Conservation (phyloP, 495 filamentous ascomycete genomes). For the Hypoxylon fuscum region DNA sequence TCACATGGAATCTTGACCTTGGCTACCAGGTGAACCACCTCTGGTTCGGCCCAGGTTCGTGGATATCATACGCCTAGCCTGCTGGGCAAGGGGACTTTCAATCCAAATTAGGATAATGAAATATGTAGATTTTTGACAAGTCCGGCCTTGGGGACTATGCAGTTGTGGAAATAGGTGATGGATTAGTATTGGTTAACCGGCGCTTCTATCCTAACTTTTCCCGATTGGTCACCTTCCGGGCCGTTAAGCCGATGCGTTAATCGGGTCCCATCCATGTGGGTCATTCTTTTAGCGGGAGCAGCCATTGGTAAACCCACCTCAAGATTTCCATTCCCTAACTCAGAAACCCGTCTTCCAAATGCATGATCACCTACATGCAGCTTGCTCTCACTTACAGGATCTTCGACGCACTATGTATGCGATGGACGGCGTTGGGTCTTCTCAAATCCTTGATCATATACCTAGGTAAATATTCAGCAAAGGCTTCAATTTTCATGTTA, state of each 20-base stretch:
- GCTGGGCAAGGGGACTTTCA: background rate
- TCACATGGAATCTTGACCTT: slow-evolving; percentile 25
- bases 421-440: slow-evolving; percentile 12
- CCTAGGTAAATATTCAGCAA: slow-evolving; percentile 1
- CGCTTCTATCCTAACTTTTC: slow-evolving; percentile 31
- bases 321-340: slow-evolving; percentile 24
- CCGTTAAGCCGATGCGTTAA: slow-evolving; percentile 33
- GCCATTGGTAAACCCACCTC: slow-evolving; percentile 24
- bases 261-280: slow-evolving; percentile 15
- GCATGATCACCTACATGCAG: slow-evolving; percentile 31
- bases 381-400: slow-evolving; percentile 5
- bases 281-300: slow-evolving; percentile 11
- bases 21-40: slow-evolving; percentile 1
- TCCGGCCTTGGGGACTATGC: background rate
- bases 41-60: background rate
- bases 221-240: slow-evolving; percentile 30
- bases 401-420: slow-evolving; percentile 20
- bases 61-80: background rate
- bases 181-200: slow-evolving; percentile 27
- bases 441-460: background rate
- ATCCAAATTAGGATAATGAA: slow-evolving; percentile 28
- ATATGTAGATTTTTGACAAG: slow-evolving; percentile 3
- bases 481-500: background rate
- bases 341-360: slow-evolving; percentile 17
- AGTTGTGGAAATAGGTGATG: slow-evolving; percentile 16